A percentile compares a stretch with the other conserved stretches of the same genome.
Conservation (phyloP, 805 yeast genomes). For the Metschnikowia aberdeeniae region DNA sequence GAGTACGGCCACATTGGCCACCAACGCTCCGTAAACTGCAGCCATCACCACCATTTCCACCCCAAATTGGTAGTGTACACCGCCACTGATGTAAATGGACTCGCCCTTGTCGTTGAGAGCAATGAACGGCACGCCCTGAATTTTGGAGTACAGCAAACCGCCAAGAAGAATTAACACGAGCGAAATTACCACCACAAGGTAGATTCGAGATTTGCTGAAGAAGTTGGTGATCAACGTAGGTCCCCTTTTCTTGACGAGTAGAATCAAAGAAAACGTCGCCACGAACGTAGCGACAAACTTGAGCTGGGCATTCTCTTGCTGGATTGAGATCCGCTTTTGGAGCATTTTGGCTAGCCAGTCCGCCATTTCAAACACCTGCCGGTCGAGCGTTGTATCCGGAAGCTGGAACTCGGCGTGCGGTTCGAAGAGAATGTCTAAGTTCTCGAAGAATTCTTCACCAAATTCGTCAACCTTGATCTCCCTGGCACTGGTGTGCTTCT, state of each 20-base stretch:
- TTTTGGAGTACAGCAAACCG: conserved; percentile 63
- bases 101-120: conserved; percentile 48
- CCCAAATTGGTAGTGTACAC: conserved; percentile 66
- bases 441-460: conserved; percentile 15
- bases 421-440: conserved; percentile 22
- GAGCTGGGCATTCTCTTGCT: conserved; percentile 35
- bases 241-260: conserved; percentile 48
- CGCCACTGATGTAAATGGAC: conserved; percentile 61
- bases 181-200: conserved; percentile 27
- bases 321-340: conserved; percentile 40
- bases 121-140: conserved; percentile 59
- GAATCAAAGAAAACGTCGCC: conserved; percentile 41
- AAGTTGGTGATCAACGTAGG: conserved; percentile 21
- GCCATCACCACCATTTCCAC: conserved; percentile 56
- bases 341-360: conserved; percentile 46
- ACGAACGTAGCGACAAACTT: conserved; percentile 46
- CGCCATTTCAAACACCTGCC: conserved; percentile 48
- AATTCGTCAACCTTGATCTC: conserved; percentile 20
- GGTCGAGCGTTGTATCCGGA: conserved; percentile 31
- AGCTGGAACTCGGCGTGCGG: conserved; percentile 33
- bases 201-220: conserved; percentile 21
- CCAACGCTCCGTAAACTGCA: conserved; percentile 46
- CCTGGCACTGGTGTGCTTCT: conserved; percentile 10
- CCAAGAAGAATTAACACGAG: conserved; percentile 46
- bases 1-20: conserved; percentile 36